Evolutionary conservation across 768 basidiomycete genomes (phyloP), one percentile per base, ranked within the genome.

Genomic region (Naganishia friedmannii): DNA sequence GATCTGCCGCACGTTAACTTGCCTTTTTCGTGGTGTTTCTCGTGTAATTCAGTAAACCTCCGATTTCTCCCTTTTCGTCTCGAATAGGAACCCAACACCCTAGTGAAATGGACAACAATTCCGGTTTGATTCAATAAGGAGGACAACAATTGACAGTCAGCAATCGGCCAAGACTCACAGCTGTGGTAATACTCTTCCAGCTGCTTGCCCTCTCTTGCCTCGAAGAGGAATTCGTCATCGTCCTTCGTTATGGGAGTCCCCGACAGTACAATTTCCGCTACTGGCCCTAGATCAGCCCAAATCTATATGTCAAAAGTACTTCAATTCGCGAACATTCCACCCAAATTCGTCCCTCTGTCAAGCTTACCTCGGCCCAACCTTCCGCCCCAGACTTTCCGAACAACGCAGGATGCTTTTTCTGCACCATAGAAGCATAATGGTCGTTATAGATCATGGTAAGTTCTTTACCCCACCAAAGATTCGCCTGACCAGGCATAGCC

Each of bases 391-490:
- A 73, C 73, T 75, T 78, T 17, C 79, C 79, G 54, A 80, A 80
- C 17, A 80, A 60, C 46, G 74, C 65, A 0, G 79, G 79, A 42
- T 80, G 79, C 56, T 80, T 80, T 39, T 65, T 69, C 42, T 76
- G 74, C 42, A 74, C 73, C 73, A 77, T 76, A 51, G 73, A 69
- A 13, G 78, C 73, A 56, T 80, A 80, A 2, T 70, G 73, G 21
- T 73, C 73, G 63, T 80, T 80, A 68, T 80, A 80, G 12, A 80
- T 73, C 65, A 78, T 58, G 15, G 76, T 77, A 19, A 78, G 53
- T 9, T 80, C 77, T 45, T 69, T 65, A 26, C 77, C 77, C 77
- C 77, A 80, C 79, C 79, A 80, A 15, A 80, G 53, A 53, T 73
- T 77, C 46, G 77, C 77, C 63, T 75, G 77, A 58, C 31, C 42